Evolutionary conservation across 1,139 yeast genomes (phyloP), one percentile per base, ranked within the genome.

Genomic region (Dujonia santamariae): DNA sequence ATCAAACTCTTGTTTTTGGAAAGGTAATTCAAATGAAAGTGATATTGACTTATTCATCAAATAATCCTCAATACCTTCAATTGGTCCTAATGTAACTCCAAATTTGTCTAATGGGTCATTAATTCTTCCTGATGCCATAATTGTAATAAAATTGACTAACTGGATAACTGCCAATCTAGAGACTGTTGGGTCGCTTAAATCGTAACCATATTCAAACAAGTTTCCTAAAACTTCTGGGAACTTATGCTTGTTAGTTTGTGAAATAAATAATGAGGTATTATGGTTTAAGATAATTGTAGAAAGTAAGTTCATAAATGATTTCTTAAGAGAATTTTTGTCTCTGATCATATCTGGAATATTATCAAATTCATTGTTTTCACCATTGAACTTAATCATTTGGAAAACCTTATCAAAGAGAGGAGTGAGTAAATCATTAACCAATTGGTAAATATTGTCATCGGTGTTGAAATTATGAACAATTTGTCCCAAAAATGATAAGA

Each of bases 401-500:
- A 83, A 78, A 11, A 85, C 69, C 50, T 85, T 85, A 35, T 69
- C 70, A 30, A 86, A 66, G 32, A 92, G 69, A 13, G 97, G 96
- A 2, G 85, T 65, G 40, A 88, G 57, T 41, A 92, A 63, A 38
- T 80, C 79, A 48, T 83, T 80, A 42, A 92, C 67, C 58, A 94
- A 66, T 47, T 80, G 80, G 55, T 84, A 87, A 37, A 90, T 77
- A 32, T 72, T 74, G 29, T 76, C 79, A 46, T 85, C 83, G 31
- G 67, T 66, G 48, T 78, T 76, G 58, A 83, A 87, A 47, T 71
- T 75, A 57, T 92, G 97, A 32, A 85, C 78, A 41, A 92, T 75
- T 59, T 92, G 97, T 6, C 96, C 94, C 46, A 92, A 64, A 54
- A 92, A 92, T 33, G 92, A 76, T 38, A 88, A 62, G 53, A 94